Percentiles rank a stretch among this genome's conserved stretches.
phyloP scores from a whole-genome alignment of 768 basidiomycete species.

The Dioszegia hungarica region DNA sequence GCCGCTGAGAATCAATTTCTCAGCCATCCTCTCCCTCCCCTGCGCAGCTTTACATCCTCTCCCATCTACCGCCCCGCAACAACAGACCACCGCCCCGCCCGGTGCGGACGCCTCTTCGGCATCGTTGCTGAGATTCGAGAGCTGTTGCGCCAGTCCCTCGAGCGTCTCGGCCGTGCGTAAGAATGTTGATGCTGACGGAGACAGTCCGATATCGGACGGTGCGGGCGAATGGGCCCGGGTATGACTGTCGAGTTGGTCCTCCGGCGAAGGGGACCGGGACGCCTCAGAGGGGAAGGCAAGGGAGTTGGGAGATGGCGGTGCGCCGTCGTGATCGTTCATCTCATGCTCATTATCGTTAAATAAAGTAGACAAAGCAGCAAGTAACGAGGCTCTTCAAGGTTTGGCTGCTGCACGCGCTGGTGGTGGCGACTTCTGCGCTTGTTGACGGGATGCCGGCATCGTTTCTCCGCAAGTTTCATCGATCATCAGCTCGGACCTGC shows the following conservation, averaged over 20 bases:
- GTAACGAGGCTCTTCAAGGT: too few relatives aligned
- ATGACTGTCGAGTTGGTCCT: background rate
- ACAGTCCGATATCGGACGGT: slow-evolving; percentile 4
- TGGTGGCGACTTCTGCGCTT: background rate
- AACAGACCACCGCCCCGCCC: slow-evolving; percentile 45
- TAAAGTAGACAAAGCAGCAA: background rate
- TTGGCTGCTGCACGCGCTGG: too few relatives aligned
- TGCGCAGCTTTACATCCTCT: slow-evolving; percentile 60
- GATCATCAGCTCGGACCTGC: too few relatives aligned
- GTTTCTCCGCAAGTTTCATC: too few relatives aligned
- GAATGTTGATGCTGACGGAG: slow-evolving; percentile 30
- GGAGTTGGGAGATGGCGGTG: background rate
- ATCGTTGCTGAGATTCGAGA: slow-evolving; percentile 21
- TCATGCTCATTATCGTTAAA: background rate
- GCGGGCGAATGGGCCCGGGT: background rate
- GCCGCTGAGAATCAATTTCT: slow-evolving; percentile 73
- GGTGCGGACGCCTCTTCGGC: background rate
- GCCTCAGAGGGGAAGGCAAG: background rate
- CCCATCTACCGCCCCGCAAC: slow-evolving; percentile 61
- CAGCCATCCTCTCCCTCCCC: slow-evolving; percentile 68
- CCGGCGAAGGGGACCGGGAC: slow-evolving; percentile 2
- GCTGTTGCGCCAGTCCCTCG: slow-evolving; percentile 35
- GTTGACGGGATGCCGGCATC: background rate
- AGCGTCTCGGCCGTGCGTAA: slow-evolving; percentile 38
- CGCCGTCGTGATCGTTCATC: background rate